Base-by-base conservation (phyloP, 2,329 filamentous ascomycete species). In the Cordyceps cicadae region DNA sequence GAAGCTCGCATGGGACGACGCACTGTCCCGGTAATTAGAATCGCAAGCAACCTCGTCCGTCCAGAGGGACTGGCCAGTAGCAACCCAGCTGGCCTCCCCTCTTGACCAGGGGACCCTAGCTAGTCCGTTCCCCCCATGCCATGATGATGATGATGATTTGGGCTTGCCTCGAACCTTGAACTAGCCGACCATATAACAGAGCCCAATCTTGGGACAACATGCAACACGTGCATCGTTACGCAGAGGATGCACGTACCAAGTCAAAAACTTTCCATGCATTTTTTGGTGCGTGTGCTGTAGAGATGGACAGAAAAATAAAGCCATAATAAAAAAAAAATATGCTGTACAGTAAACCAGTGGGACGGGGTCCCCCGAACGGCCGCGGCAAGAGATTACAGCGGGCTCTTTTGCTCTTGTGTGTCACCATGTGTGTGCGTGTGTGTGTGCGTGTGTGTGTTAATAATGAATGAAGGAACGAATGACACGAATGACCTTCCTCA, bases 401-500 rank as follows among this genome's bases (percentile, higher is more conserved):
- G 48, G 37, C n/a, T 59, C 48, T 32, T 45, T 52, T 52, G 37
- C 48, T 54, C 41, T 52, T 52, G 11, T 17, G 48, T n/a, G 24
- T 48, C 21, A 24, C 17, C 12, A 6, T 26, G 26, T 34, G 49
- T 37, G 26, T 26, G 29, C 4, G 24, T 24, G 24, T 24, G 24
- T 24, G 24, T 24, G 24, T 24, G 24, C 4, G 24, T 4, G 24
- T 24, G 24, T 24, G 24, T 24, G 24, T 4, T 2, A 24, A 24
- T 24, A 24, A 24, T 24, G 24, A 24, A 24, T 24, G 24, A 24
- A 24, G 2, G 24, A 24, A n/a, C n/a, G n/a, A n/a, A n/a, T n/a
- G n/a, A n/a, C n/a, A 29, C 52, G 56, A 24, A 29, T 59, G 56
- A 59, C 56, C 56, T 54, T 59, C 29, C 49, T 53, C 21, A 46